Base-by-base conservation (phyloP, 768 basidiomycete species). In the Phaeotremella fagi region DNA sequence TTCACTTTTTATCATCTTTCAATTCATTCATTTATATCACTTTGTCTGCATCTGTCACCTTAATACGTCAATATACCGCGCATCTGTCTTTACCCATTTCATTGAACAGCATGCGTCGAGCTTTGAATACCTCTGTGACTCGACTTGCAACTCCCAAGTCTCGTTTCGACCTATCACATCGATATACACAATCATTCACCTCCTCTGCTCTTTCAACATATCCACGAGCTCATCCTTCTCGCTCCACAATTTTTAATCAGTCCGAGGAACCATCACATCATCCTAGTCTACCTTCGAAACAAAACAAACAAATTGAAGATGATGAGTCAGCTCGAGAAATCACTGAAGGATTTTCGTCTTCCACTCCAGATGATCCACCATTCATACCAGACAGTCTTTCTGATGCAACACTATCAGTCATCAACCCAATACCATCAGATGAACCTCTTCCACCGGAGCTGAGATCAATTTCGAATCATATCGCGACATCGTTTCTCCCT, bases 401-500 rank as follows among this genome's bases (percentile, higher is more conserved):
- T n/a, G 50, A 51, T 1, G 48, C 47, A 16, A 38, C 46, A 6
- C 7, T 41, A n/a, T 58, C 33, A 52, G 42, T 43, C 22, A 33
- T 6, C 45, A 12, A 50, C 7, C 45, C 50, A 3, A 35, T 29
- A 14, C 43, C 56, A 9, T 43, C 51, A 24, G 48, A 45, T 6
- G 24, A 41, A 46, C 3, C 22, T 43, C 36, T 62, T 11, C 53
- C 61, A 5, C 36, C 24, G 3, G 41, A 64, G 25, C 44, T 61
- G 5, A 29, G 37, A 3, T 45, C 55, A 6, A 31, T 59, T 18
- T 43, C 47, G 2, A 58, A 57, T 25, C 63, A 61, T 20, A 28
- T 68, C 6, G 43, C 50, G 4, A 60, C 66, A n/a, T 51, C 61
- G 12, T 61, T 64, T 37, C 47, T 61, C 12, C 54, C 53, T 9